A percentile compares a stretch with the other conserved stretches of the same genome.
phyloP scores from a whole-genome alignment of 345 rosid genomes.

The Cardamine resedifolia region DNA sequence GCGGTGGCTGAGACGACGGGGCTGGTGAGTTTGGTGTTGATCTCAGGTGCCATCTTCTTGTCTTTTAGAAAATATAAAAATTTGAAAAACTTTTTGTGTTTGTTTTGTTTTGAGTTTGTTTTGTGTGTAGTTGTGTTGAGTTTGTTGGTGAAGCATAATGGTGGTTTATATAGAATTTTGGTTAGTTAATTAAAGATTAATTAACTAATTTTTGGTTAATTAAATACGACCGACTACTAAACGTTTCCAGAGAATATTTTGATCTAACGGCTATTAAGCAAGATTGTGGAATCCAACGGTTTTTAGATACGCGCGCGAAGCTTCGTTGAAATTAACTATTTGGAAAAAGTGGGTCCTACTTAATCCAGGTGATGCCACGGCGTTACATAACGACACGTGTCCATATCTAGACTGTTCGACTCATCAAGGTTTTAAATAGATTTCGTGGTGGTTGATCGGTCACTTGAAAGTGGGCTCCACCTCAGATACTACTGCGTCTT shows the following conservation, averaged over 20 bases:
- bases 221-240: slow-evolving; percentile 21
- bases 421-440: slow-evolving; percentile 17
- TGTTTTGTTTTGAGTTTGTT: background rate
- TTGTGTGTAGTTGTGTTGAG: slow-evolving; percentile 20
- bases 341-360: background rate
- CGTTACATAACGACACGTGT: slow-evolving; percentile 19
- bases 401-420: slow-evolving; percentile 5
- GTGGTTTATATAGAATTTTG: slow-evolving; percentile 30
- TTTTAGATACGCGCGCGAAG: background rate
- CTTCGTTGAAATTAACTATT: slow-evolving; percentile 12
- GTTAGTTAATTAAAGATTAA: slow-evolving; percentile 13
- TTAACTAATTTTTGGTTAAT: slow-evolving; percentile 3
- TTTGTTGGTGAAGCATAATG: background rate
- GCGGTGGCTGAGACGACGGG: slow-evolving; percentile 14
- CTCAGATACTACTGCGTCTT: slow-evolving; percentile 14
- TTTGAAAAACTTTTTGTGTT: background rate
- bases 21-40: slow-evolving; percentile 21
- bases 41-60: slow-evolving; percentile 32
- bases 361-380: slow-evolving; percentile 19
- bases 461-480: slow-evolving; percentile 2
- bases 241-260: slow-evolving; percentile 7
- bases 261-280: slow-evolving; percentile 28
- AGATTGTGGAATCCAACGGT: slow-evolving; percentile 24
- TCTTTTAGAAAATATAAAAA: background rate
- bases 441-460: slow-evolving; percentile 30